phyloP scores from a whole-genome alignment of 2,329 filamentous ascomycete species.

The Phaeoacremonium minimum region DNA sequence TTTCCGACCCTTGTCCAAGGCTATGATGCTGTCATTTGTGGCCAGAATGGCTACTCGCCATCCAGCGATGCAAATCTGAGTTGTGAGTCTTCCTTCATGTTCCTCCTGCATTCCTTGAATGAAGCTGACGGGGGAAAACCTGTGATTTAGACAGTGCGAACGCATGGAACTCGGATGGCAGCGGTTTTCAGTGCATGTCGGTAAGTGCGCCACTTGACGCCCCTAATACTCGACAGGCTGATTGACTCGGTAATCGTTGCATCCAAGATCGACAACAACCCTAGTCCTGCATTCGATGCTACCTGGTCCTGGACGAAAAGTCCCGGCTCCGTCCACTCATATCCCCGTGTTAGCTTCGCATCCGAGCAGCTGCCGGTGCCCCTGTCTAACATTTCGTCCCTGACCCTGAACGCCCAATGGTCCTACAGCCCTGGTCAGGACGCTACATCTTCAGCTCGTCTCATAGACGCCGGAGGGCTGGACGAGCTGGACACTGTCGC shows the following conservation, averaged over 20 bases:
- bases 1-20: slow-evolving; percentile 8
- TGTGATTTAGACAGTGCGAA: slow-evolving; percentile 19
- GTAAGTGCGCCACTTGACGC: slow-evolving; percentile 13
- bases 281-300: slow-evolving; percentile 22
- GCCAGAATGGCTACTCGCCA: slow-evolving; percentile 18
- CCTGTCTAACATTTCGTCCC: slow-evolving; percentile 20
- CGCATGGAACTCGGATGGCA: slow-evolving; percentile 21
- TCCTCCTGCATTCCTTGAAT: not conserved
- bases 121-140: slow-evolving; percentile 2
- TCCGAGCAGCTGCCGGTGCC: slow-evolving; percentile 17
- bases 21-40: slow-evolving; percentile 22
- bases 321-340: slow-evolving; percentile 21
- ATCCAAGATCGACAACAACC: slow-evolving; percentile 14
- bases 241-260: slow-evolving; percentile 9
- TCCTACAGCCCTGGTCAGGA: slow-evolving; percentile 19
- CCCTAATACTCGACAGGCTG: not conserved
- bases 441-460: slow-evolving; percentile 10
- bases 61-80: slow-evolving; percentile 12
- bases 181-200: slow-evolving; percentile 22
- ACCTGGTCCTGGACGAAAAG: slow-evolving; percentile 24
- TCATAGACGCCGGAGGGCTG: slow-evolving; percentile 17
- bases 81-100: slow-evolving; percentile 13
- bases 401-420: slow-evolving; percentile 20
- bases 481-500: slow-evolving; percentile 12
- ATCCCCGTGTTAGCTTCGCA: slow-evolving; percentile 25